Conservation (phyloP, 2,329 filamentous ascomycete genomes). For the Colletotrichum orchidophilum region DNA sequence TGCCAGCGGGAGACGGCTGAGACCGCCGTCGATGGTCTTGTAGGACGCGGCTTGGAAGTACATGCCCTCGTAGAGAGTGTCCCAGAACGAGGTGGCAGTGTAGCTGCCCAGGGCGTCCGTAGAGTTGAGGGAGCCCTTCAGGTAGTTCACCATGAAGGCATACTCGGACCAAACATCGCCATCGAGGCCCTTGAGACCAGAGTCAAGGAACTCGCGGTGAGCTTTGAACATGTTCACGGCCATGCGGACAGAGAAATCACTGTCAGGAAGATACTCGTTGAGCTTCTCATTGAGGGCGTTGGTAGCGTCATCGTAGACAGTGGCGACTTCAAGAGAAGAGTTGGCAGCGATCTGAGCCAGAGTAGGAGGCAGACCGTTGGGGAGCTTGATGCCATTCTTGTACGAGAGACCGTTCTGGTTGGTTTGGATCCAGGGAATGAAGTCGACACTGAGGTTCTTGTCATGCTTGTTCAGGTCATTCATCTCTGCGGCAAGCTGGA, state of each 20-base stretch:
- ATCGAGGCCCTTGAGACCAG: conserved; percentile 52
- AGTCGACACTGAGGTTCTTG: conserved; percentile 61
- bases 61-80: conserved; percentile 62
- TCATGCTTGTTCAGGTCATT: conserved; percentile 67
- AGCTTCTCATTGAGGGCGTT: conserved; percentile 48
- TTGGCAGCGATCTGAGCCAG: conserved; percentile 56
- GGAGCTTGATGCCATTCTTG: conserved; percentile 55
- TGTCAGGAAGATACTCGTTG: conserved; percentile 44
- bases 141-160: conserved; percentile 67
- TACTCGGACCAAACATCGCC: conserved; percentile 74
- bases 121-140: conserved; percentile 62
- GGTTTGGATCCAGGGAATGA: conserved; percentile 70
- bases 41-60: conserved; percentile 69
- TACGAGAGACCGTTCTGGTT: conserved; percentile 64
- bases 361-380: conserved; percentile 63
- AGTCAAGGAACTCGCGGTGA: conserved; percentile 49
- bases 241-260: conserved; percentile 47
- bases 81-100: conserved; percentile 56
- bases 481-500: conserved; percentile 68
- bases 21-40: conserved; percentile 70
- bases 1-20: conserved; percentile 66
- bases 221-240: conserved; percentile 55
- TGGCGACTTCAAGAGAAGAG: conserved; percentile 46
- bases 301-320: conserved; percentile 45
- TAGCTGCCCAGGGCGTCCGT: conserved; percentile 52